A percentile compares a stretch with the other conserved stretches of the same genome.
Conservation (phyloP, 495 filamentous ascomycete genomes). For the Xylaria bambusicola region DNA sequence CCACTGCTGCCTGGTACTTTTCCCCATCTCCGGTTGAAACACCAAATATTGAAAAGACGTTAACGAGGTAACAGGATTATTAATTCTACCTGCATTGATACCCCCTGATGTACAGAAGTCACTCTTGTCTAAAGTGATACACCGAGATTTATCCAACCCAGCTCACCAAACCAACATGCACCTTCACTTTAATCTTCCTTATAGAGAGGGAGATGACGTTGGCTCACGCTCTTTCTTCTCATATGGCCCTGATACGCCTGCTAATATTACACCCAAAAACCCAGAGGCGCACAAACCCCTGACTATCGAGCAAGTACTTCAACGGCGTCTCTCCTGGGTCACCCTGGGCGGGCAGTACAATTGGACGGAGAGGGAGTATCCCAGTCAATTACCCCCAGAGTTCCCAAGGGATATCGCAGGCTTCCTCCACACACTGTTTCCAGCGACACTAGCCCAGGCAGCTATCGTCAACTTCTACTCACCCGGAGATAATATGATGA, state of each 20-base stretch:
- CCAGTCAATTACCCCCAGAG: constrained; percentile 59
- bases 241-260: constrained; percentile 35
- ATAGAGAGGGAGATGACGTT: constrained; percentile 39
- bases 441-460: constrained; percentile 73
- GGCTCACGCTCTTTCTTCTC: constrained; percentile 48
- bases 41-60: neutral
- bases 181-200: constrained; percentile 75
- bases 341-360: constrained; percentile 94
- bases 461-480: constrained; percentile 92
- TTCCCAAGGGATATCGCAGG: constrained; percentile 74
- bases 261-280: constrained; percentile 65
- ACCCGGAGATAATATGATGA: constrained; percentile 80
- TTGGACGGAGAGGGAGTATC: constrained; percentile 85
- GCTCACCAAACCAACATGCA: constrained; percentile 84
- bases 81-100: constrained; percentile 71
- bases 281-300: constrained; percentile 68
- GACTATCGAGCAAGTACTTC: constrained; percentile 62
- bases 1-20: constrained; percentile 40
- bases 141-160: constrained; percentile 76
- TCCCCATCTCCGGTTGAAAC: constrained; percentile 1
- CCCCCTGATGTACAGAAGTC: constrained; percentile 65
- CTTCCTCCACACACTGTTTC: constrained; percentile 67
- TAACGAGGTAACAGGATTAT: constrained; percentile 57
- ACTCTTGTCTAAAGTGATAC: constrained; percentile 69
- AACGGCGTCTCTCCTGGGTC: constrained; percentile 84